Base-by-base conservation (phyloP, 2,329 filamentous ascomycete genomes). In the Tolypocladium guangdongense region DNA sequence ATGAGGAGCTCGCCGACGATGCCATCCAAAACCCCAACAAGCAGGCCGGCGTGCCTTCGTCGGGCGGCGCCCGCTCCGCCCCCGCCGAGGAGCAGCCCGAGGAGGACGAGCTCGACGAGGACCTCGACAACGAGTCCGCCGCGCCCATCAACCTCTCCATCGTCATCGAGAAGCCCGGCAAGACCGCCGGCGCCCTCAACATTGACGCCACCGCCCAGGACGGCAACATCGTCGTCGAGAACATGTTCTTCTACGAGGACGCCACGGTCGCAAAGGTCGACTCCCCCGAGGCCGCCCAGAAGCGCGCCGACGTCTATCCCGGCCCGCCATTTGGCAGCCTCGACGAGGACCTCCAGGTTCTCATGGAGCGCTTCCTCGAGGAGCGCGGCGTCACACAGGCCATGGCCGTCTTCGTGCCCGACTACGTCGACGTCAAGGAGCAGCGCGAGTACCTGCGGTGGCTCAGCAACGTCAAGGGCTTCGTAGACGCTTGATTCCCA, bases 361-460 rank as follows among this genome's bases (percentile, higher is more conserved):
- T 96, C 63, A 79, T 97, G 68, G 92, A 97, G 80, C 83, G 87
- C 63, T 99, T 92, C 76, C 81, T 99, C 58, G 90, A 96, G 72
- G 93, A 96, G 80, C 83, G 93, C 63, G 93, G 92, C 59, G 83
- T 99, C 72, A 90, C 92, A 65, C 84, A 87, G 63, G 82, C 86
- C 55, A 81, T 99, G 63, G 92, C 91, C 52, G 75, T 91, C 61
- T 96, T 97, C 71, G 86, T 95, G 46, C 90, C 91, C 38, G 91
- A 97, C 70, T 99, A 96, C 75, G 91, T 97, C 66, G 90, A 97
- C 68, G 83, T 88, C 74, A 99, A 99, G 85, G 93, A 99, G 82
- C 92, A 97, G 82, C 87, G 84, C 74, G 93, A 99, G 80, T 99
- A 99, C 72, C 76, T 95, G 57, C 76, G 80, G 60, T 99, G 95